phyloP scores from a whole-genome alignment of 2,329 filamentous ascomycete species.

The Plectosphaerella plurivora region DNA sequence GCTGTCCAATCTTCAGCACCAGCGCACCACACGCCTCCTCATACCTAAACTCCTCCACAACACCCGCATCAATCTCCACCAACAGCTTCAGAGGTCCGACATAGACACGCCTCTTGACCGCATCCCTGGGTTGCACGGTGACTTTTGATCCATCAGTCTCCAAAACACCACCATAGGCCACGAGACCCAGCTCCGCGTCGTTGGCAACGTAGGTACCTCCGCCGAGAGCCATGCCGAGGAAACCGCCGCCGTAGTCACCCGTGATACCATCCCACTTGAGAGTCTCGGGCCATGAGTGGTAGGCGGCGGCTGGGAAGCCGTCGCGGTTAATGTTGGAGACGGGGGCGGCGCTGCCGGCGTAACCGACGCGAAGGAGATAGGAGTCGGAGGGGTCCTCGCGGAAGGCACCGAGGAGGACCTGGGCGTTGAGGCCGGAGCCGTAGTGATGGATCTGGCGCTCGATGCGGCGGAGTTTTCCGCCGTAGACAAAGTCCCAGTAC shows the following conservation, averaged over 20 bases:
- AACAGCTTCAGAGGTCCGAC: slow-evolving; percentile 38
- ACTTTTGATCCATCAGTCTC: slow-evolving; percentile 16
- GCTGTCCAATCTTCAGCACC: not conserved
- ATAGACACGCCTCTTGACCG: slow-evolving; percentile 42
- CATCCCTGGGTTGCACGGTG: slow-evolving; percentile 36
- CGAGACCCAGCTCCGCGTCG: slow-evolving; percentile 37
- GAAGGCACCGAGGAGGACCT: slow-evolving; percentile 49
- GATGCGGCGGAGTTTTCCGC: slow-evolving; percentile 34
- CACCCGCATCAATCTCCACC: slow-evolving; percentile 37
- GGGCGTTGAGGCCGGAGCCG: slow-evolving; percentile 52
- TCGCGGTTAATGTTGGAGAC: slow-evolving; percentile 51
- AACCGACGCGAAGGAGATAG: slow-evolving; percentile 49
- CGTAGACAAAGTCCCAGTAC: slow-evolving; percentile 55
- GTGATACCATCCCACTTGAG: slow-evolving; percentile 52
- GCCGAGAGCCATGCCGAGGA: slow-evolving; percentile 45
- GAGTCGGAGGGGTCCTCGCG: slow-evolving; percentile 38
- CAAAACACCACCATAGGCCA: slow-evolving; percentile 44
- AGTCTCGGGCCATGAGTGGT: slow-evolving; percentile 53
- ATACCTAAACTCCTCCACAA: slow-evolving; percentile 32
- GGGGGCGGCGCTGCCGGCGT: slow-evolving; percentile 47
- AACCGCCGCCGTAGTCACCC: slow-evolving; percentile 53
- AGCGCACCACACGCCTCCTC: slow-evolving; percentile 4
- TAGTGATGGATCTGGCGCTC: slow-evolving; percentile 57
- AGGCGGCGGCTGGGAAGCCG: slow-evolving; percentile 50
- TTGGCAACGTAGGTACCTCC: slow-evolving; percentile 44